Conservation (phyloP, 202 grass and related monocot genomes). For the Carex arenaria region DNA sequence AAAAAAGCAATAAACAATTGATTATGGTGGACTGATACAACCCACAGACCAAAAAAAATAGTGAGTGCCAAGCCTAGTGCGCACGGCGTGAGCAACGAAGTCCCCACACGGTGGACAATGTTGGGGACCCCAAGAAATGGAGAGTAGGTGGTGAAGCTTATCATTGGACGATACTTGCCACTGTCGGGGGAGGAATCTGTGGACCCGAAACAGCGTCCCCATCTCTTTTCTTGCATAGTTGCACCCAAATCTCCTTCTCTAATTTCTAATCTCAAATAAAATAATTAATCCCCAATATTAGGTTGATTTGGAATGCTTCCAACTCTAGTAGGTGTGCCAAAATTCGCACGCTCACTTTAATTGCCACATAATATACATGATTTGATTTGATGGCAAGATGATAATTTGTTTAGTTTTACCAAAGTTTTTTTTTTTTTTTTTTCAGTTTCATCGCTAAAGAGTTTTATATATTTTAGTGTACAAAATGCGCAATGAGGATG, state of each 20-base stretch:
- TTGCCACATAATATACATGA: neutral
- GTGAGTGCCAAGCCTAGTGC: neutral
- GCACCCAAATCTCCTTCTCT: neutral
- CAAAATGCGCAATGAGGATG: neutral
- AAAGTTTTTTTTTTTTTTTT: too few relatives aligned
- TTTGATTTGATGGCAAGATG: neutral
- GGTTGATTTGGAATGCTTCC: neutral
- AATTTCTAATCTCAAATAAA: neutral
- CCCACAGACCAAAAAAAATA: neutral
- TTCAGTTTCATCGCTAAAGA: neutral
- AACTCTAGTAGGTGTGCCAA: conserved; percentile 11
- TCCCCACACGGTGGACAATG: conserved; percentile 24
- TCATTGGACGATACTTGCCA: conserved; percentile 23
- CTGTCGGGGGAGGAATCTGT: conserved; percentile 24
- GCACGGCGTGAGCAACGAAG: neutral
- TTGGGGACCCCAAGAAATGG: neutral
- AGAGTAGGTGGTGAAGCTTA: neutral
- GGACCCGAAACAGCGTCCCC: conserved; percentile 17
- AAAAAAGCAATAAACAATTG: neutral
- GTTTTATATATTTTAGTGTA: neutral
- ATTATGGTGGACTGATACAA: neutral
- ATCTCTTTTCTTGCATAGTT: neutral
- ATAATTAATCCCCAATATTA: neutral
- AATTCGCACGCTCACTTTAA: neutral
- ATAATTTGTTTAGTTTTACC: too few relatives aligned